Base-by-base conservation (phyloP, 2,329 filamentous ascomycete genomes). In the Cryphonectria parasitica region DNA sequence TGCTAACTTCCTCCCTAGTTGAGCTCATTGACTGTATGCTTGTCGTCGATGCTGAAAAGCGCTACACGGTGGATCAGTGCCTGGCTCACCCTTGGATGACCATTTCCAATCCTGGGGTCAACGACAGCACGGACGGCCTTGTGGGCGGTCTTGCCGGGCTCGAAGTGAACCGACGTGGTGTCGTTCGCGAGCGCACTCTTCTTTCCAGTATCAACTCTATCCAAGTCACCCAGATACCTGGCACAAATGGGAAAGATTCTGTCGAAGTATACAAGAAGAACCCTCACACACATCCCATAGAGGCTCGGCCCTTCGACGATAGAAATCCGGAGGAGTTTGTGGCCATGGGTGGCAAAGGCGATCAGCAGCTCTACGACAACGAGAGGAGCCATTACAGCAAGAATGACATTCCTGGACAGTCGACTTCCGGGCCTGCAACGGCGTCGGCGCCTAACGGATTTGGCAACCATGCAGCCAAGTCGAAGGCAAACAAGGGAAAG, bases 11-110 rank as follows among this genome's bases (percentile, higher is more conserved):
- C 10, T 56, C 73, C 28, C 6, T 66, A 87, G 85, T 99, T 67
- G 94, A 98, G 75, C 86, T 99, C 45, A 98, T 99, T 75, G 96
- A 99, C 79, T 88, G 87, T 58, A 99, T 99, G 96, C 87, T 99
- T 66, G 92, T 93, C 2, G 94, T 98, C 45, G 91, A 98, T 74
- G 91, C 94, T 2, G 89, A 93, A 39, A 89, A 91, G 79, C 90
- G 96, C 64, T 95, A 92, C 80, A 95, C 92, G 0, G 90, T 99
- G 72, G 95, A 98, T 74, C 90, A 97, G 76, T 98, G 96, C 77
- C 86, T 99, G 13, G 85, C 92, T 74, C 96, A 99, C 78, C 94
- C 95, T 0, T 99, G 96, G 96, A 88, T 94, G 68, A 94, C 89
- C 0, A 86, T 89, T 73, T 87, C 82, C 56, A 74, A 79, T 19